These are phyloP conservation scores for Haematococcus lacustris DNA, from an alignment of 139 green algal species.

Conservation along the genomic window DNA sequence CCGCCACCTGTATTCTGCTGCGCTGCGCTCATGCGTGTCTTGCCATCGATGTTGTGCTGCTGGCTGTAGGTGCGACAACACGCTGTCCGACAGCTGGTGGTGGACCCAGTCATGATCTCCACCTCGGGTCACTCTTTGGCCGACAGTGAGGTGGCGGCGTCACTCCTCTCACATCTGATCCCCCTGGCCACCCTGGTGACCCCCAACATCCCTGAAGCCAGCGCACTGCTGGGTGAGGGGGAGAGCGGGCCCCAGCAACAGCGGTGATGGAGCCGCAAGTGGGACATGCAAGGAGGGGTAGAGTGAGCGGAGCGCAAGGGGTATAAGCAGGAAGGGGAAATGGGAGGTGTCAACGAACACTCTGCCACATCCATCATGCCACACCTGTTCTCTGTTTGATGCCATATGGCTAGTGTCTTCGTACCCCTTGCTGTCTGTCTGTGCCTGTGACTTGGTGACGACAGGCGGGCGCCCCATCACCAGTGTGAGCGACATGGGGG, in stretches of 20 bases:
- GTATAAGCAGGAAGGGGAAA: no score
- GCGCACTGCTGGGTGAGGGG: slow-evolving; percentile 61
- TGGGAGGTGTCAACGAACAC: no score
- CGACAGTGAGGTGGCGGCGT: slow-evolving; percentile 40
- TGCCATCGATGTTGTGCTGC: not conserved
- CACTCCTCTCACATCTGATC: slow-evolving; percentile 56
- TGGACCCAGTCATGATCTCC: slow-evolving; percentile 90
- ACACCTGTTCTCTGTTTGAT: no score
- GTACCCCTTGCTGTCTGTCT: no score
- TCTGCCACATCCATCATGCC: no score
- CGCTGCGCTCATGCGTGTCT: not conserved
- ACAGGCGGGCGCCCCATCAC: slow-evolving; percentile 29
- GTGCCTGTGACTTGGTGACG: no score
- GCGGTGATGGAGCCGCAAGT: slow-evolving; percentile 8
- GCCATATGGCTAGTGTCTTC: no score
- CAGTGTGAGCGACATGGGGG: slow-evolving; percentile 50
- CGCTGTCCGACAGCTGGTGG: slow-evolving; percentile 55
- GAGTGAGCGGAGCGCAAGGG: no score
- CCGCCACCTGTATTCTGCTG: not conserved
- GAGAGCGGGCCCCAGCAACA: not conserved
- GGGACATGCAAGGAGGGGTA: no score
- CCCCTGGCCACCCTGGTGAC: slow-evolving; percentile 81
- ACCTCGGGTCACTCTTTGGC: slow-evolving; percentile 78
- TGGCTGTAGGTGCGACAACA: slow-evolving; percentile 13
- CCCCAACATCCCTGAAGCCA: slow-evolving; percentile 89